phyloP scores from a whole-genome alignment of 257 asterid genomes.

The Ocimum tenuiflorum region DNA sequence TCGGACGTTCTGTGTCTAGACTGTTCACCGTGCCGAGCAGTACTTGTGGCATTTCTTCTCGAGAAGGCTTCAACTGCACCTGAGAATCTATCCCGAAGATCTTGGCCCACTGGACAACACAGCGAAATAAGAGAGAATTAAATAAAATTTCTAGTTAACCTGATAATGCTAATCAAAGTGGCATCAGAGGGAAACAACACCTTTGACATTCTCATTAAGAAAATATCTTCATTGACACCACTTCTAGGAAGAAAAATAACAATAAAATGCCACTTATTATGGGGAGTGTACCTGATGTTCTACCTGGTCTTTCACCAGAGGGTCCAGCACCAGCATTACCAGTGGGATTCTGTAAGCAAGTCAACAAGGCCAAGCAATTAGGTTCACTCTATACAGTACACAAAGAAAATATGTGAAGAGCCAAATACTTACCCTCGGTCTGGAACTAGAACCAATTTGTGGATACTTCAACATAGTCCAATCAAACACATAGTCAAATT shows the following conservation, averaged over 20 bases:
- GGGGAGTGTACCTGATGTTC: slow-evolving; percentile 53
- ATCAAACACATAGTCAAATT: slow-evolving; percentile 91
- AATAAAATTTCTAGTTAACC: too few species aligned
- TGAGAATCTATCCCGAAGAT: slow-evolving; percentile 65
- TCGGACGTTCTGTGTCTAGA: slow-evolving; percentile 57
- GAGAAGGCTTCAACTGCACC: slow-evolving; percentile 91
- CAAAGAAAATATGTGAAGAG: slow-evolving; percentile 6
- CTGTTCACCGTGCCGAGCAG: slow-evolving; percentile 72
- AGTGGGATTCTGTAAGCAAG: slow-evolving; percentile 51
- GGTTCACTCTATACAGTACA: slow-evolving; percentile 8
- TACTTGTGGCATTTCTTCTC: slow-evolving; percentile 48
- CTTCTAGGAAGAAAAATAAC: too few species aligned
- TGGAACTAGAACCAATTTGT: slow-evolving; percentile 77
- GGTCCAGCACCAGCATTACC: slow-evolving; percentile 74
- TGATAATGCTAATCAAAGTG: too few species aligned
- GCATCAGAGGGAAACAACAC: too few species aligned
- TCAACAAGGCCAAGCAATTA: neutral
- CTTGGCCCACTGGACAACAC: slow-evolving; percentile 62
- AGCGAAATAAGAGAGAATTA: too few species aligned
- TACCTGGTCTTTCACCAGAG: slow-evolving; percentile 80
- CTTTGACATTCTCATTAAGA: too few species aligned
- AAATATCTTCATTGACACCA: too few species aligned
- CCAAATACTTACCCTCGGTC: slow-evolving; percentile 57
- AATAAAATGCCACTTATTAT: neutral
- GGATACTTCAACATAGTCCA: slow-evolving; percentile 96